Evolutionary conservation across 2,329 filamentous ascomycete species (phyloP), one percentile per base, ranked within the genome.

Genomic region (Plenodomus biglobosus): DNA sequence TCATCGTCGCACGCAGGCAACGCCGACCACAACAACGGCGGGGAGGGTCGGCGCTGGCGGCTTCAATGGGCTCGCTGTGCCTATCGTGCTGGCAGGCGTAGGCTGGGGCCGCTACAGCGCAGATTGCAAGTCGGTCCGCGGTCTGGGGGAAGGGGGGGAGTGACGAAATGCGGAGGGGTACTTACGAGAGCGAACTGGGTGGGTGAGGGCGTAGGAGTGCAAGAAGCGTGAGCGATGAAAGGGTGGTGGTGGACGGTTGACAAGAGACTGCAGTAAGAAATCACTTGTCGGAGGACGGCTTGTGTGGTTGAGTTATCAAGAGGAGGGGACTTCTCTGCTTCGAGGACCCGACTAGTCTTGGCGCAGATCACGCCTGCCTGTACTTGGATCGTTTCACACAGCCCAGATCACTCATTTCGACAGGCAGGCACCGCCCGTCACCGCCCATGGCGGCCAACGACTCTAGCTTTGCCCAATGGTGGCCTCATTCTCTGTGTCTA

Each of bases 131-230:
- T 51, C 56, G 53, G 53, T 56, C 44, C 44, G 50, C 53, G 62
- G 55, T 45, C 50, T 37, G 13, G 35, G 52, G 40, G 53, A 24
- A 24, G 22, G n/a, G 49, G 57, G 56, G 59, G 52, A 42, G 56
- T 64, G 63, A 67, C 60, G 62, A 55, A 56, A 59, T 57, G 51
- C 42, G 48, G 53, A 47, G 46, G 51, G 55, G 53, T 54, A 70
- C 68, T 70, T 70, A 70, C 66, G 57, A 44, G 54, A 55, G 51
- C 55, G 48, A 38, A 47, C 46, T 48, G 53, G 50, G 39, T 48
- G 52, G 53, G 18, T 40, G 47, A 21, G 46, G 40, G 50, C 43
- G 39, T 21, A 40, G 34, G 37, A 55, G 44, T 46, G 53, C 42
- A 59, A n/a, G 57, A 48, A 37, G 56, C 38, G 45, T 42, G 40